Base-by-base conservation (phyloP, 2,329 filamentous ascomycete species). In the Fusarium coffeatum region DNA sequence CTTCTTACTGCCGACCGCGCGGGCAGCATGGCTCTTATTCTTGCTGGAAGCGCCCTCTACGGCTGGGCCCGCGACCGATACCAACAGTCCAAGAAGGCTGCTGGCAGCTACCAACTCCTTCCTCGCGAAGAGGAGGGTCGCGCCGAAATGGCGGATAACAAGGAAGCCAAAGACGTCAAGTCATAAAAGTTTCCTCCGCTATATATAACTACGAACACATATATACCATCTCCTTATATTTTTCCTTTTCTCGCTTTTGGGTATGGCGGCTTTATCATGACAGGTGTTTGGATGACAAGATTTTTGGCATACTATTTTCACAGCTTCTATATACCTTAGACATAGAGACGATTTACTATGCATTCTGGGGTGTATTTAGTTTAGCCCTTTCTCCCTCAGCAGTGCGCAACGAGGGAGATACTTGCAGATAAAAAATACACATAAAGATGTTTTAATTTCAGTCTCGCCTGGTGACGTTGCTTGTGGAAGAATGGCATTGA, bases 41-140 rank as follows among this genome's bases (percentile, higher is more conserved):
- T 74, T 23, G 41, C 64, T 22, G 72, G 72, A 47, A 74, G 72
- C 27, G 67, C 71, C 27, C 62, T 74, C 34, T 74, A 74, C 64
- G 72, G 72, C 30, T 74, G 72, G 72, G 72, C 72, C 41, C 61
- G 71, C 18, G 72, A 74, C 51, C 72, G 72, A 34, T 73, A 72
- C 56, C 63, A 67, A 32, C 72, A 74, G 57, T 45, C 57, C 47
- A 74, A 74, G 64, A 74, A 74, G 71, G 53, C 66, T 20, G 59
- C 71, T 22, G 69, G 68, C 32, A 72, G 66, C 64, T 74, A 74
- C 59, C 66, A 74, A 27, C 71, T 74, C 18, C 57, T 74, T 22
- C 59, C 70, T 27, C 60, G 59, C 27, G 67, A 72, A 50, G 70
- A 72, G 49, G 70, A 72, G 57, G 57, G 66, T 18, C 51, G 61